Percentiles rank a stretch among this genome's conserved stretches.
Evolutionary conservation across 768 basidiomycete genomes (phyloP).

Genomic region (Sporobolomyces roseus): DNA sequence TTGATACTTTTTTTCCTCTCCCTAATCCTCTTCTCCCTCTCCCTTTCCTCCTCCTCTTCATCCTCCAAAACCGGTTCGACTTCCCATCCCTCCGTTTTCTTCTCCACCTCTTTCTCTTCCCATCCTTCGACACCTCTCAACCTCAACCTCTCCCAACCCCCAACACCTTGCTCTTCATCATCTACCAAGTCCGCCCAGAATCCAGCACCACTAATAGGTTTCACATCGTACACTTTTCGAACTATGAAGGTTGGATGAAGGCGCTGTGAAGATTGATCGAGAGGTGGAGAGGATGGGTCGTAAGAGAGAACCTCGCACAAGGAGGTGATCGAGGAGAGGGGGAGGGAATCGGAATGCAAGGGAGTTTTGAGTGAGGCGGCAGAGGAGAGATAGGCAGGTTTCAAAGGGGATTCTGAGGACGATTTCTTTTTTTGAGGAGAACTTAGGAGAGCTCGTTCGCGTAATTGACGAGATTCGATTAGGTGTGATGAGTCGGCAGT

Average conservation of each 20-base stretch:
- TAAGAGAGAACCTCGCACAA: no score
- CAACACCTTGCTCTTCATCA: no score
- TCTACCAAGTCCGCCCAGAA: conserved; percentile 32
- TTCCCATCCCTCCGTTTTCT: conserved; percentile 22
- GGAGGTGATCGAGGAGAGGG: conserved; percentile 17
- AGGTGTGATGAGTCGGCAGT: conserved; percentile 36
- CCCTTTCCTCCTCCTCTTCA: conserved; percentile 38
- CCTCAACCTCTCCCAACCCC: not conserved
- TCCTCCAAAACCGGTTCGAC: conserved; percentile 31
- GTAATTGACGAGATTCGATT: conserved; percentile 10
- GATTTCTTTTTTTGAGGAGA: no score
- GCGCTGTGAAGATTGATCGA: no score
- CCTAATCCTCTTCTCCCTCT: not conserved
- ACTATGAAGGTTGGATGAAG: conserved; percentile 26
- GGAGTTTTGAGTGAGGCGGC: conserved; percentile 28
- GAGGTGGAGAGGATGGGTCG: no score
- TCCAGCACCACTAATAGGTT: conserved; percentile 22
- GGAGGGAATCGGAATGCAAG: conserved; percentile 25
- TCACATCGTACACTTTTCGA: conserved; percentile 35
- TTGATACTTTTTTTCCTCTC: no score
- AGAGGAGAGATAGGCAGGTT: conserved; percentile 9
- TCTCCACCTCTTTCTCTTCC: not conserved
- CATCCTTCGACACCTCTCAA: not conserved
- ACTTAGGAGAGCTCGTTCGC: no score
- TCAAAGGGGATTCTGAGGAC: not conserved